Evolutionary conservation across 140 eudicot species (phyloP), one percentile per base, ranked within the genome.

Genomic region (Bidens hawaiensis): DNA sequence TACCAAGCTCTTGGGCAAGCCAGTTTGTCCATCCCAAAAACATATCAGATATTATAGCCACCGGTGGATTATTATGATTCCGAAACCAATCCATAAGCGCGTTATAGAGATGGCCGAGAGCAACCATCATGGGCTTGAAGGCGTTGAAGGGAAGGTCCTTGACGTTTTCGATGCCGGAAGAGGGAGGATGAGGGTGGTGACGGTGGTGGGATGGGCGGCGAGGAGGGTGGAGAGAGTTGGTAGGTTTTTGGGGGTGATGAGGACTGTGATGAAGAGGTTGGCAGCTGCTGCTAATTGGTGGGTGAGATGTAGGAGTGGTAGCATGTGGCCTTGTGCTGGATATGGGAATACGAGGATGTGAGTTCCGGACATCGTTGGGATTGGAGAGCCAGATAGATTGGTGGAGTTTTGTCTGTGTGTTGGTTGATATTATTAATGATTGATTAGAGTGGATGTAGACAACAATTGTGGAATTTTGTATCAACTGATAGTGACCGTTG

Each of bases 291-390:
- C 68, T 43, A 85, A 71, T 13, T 79, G 80, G 59, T 77, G 84
- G 23, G 82, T 41, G 4, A 82, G 62, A 15, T 79, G 75, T 4
- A 82, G 70, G 14, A 72, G 72, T 1, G 85, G 53, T 1, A 75
- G 74, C 76, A 82, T 75, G 46, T 75, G 85, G 48, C 89, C 85
- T 58, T 79, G 85, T 2, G 89, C 89, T 14, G 86, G 89, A 69
- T 65, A 82, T 0, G 95, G 95, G 65, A 85, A 64, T 6, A 82
- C 48, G 0, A 85, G 49, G 5, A 85, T 34, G 70, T 82, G 94
- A n/a, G n/a, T n/a, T n/a, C n/a, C n/a, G n/a, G n/a, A n/a, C n/a
- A n/a, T n/a, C n/a, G n/a, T n/a, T n/a, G n/a, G n/a, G n/a, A n/a
- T n/a, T n/a, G n/a, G n/a, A n/a, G n/a, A n/a, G n/a, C n/a, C n/a